A percentile compares a stretch with the other conserved stretches of the same genome.
These are phyloP conservation scores for Cystofilobasidium macerans DNA, from an alignment of 768 basidiomycete species.

Conservation along the genomic window DNA sequence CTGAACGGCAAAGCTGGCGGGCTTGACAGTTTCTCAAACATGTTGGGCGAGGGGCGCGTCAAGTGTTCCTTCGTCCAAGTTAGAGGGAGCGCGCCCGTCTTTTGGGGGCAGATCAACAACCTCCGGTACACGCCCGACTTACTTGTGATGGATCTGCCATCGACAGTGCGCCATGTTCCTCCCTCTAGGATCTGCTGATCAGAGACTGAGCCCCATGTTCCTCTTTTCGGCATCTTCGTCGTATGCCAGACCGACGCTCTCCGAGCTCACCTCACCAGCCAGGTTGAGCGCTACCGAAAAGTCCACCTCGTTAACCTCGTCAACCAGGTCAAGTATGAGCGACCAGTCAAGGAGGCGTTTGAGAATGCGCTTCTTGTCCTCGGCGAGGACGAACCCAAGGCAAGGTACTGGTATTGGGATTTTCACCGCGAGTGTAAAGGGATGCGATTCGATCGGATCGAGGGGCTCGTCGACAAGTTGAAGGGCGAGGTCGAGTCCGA, in stretches of 20 bases:
- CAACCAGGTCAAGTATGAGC: slow-evolving; percentile 85
- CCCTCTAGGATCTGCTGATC: background rate
- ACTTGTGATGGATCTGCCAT: slow-evolving; percentile 83
- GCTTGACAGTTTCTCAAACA: slow-evolving; percentile 6
- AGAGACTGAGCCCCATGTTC: background rate
- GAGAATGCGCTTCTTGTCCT: slow-evolving; percentile 65
- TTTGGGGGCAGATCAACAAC: slow-evolving; percentile 94
- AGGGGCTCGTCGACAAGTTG: slow-evolving; percentile 63
- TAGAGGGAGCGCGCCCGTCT: slow-evolving; percentile 83
- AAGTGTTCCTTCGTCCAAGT: slow-evolving; percentile 79
- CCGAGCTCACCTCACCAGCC: slow-evolving; percentile 60
- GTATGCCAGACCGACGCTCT: slow-evolving; percentile 54
- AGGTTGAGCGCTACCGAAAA: slow-evolving; percentile 61
- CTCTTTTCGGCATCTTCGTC: background rate
- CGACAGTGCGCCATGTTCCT: slow-evolving; percentile 52
- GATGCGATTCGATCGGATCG: slow-evolving; percentile 90
- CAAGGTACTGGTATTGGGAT: slow-evolving; percentile 89
- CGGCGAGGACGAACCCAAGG: slow-evolving; percentile 47
- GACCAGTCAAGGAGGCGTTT: slow-evolving; percentile 88
- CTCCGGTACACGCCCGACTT: slow-evolving; percentile 91
- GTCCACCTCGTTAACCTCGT: slow-evolving; percentile 79
- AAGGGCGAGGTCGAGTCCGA: slow-evolving; percentile 48
- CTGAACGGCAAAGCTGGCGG: slow-evolving; percentile 7
- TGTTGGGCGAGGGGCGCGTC: slow-evolving; percentile 37
- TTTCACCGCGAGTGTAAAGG: slow-evolving; percentile 91